Percentiles rank a stretch among this genome's conserved stretches.
Evolutionary conservation across 2,329 filamentous ascomycete species (phyloP).

Genomic region (Elsinoe ampelina): DNA sequence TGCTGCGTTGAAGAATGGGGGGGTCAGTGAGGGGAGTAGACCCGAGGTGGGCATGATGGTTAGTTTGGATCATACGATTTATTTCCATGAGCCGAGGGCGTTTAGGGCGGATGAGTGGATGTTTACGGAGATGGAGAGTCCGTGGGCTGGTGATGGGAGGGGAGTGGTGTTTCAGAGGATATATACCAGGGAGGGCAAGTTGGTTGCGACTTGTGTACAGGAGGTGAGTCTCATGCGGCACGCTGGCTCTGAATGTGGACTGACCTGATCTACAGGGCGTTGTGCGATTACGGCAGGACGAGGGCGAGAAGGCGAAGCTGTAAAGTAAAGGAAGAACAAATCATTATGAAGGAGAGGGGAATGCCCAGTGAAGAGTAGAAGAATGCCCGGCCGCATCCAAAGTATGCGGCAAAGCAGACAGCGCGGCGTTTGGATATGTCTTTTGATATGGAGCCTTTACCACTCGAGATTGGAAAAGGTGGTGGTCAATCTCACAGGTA

Average conservation of each 20-base stretch:
- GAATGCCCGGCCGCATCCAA: background rate
- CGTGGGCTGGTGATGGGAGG: conserved; percentile 69
- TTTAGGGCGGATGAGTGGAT: conserved; percentile 60
- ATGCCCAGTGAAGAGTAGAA: too few species aligned
- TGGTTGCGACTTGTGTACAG: conserved; percentile 72
- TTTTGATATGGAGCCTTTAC: too few species aligned
- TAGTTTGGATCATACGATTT: conserved; percentile 61
- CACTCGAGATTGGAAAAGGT: too few species aligned
- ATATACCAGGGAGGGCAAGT: conserved; percentile 58
- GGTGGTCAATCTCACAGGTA: too few species aligned
- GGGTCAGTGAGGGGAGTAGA: conserved; percentile 43
- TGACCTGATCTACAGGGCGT: conserved; percentile 36
- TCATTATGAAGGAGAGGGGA: background rate
- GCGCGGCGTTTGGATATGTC: too few species aligned
- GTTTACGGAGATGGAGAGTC: conserved; percentile 69
- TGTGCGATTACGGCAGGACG: conserved; percentile 39
- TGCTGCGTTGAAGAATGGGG: conserved; percentile 36
- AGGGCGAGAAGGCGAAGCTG: conserved; percentile 23
- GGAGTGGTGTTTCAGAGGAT: conserved; percentile 69
- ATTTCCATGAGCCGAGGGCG: conserved; percentile 43
- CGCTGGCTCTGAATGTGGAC: background rate
- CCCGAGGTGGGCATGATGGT: conserved; percentile 76
- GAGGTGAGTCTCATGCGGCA: conserved; percentile 43
- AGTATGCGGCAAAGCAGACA: background rate
- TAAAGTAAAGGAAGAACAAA: background rate